phyloP scores from a whole-genome alignment of 169 alveolate species.

The Plasmodium gaboni region DNA sequence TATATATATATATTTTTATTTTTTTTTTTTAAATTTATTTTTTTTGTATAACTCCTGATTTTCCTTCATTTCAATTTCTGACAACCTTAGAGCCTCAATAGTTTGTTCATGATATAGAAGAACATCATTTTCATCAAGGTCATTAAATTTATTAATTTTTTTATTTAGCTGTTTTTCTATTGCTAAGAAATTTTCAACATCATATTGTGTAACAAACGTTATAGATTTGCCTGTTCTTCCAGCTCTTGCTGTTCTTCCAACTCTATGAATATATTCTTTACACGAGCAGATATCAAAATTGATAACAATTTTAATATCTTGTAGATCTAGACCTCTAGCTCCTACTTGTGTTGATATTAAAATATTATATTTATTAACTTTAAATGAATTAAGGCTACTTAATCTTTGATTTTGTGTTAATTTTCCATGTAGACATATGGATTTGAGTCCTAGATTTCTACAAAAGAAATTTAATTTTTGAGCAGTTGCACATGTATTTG shows the following conservation, averaged over 20 bases:
- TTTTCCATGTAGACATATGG: slow-evolving; percentile 97
- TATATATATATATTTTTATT: slow-evolving; percentile 3
- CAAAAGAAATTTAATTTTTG: slow-evolving; percentile 91
- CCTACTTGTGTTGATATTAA: slow-evolving; percentile 99
- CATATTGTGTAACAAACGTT: slow-evolving; percentile 96
- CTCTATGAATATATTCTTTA: slow-evolving; percentile 98
- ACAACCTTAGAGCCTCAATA: slow-evolving; percentile 86
- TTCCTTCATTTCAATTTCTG: slow-evolving; percentile 66
- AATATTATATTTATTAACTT: slow-evolving; percentile 87
- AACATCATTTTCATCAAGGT: slow-evolving; percentile 86
- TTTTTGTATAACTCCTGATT: slow-evolving; percentile 48
- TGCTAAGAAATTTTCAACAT: slow-evolving; percentile 74
- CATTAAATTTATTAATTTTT: slow-evolving; percentile 80
- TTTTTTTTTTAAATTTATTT: slow-evolving; percentile 38
- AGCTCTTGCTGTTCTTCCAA: slow-evolving; percentile 99
- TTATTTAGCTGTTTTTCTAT: slow-evolving; percentile 74
- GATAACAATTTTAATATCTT: slow-evolving; percentile 96
- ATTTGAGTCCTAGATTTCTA: slow-evolving; percentile 91
- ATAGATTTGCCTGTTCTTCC: slow-evolving; percentile 98
- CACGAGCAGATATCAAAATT: slow-evolving; percentile 98
- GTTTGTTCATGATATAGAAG: slow-evolving; percentile 88
- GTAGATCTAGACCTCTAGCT: slow-evolving; percentile 99
- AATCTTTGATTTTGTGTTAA: slow-evolving; percentile 96
- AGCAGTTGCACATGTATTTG: slow-evolving; percentile 94
- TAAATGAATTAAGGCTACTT: slow-evolving; percentile 94